phyloP scores from a whole-genome alignment of 371 early-diverging fungal species.

The Conidiobolus incongruus region DNA sequence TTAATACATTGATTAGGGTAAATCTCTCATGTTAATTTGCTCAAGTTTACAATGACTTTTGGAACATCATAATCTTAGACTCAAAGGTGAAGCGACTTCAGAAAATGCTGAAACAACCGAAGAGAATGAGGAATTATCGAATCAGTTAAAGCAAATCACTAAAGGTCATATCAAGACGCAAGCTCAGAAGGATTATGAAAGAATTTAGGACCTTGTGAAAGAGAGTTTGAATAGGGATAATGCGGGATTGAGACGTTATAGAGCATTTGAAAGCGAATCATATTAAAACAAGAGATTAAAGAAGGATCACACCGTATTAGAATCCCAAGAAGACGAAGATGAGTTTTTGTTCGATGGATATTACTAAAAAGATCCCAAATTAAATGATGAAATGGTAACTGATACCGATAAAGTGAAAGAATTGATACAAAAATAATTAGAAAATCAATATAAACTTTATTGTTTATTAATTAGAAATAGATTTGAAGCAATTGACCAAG shows the following conservation, averaged over 20 bases:
- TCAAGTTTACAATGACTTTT: slow-evolving; percentile 27
- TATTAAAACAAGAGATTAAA: no score
- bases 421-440: slow-evolving; percentile 21
- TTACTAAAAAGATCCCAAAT: slow-evolving; percentile 24
- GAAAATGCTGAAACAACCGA: no score
- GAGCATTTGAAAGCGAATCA: no score
- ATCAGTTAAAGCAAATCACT: no score
- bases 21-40: slow-evolving; percentile 45
- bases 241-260: no score
- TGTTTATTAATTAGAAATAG: slow-evolving; percentile 17
- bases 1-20: neutral
- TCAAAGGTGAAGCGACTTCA: neutral
- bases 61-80: slow-evolving; percentile 1
- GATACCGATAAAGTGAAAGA: slow-evolving; percentile 26
- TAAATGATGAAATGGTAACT: slow-evolving; percentile 4
- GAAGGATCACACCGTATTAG: neutral
- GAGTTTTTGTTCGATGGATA: slow-evolving; percentile 41
- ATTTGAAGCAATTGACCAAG: neutral
- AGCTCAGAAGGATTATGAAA: no score
- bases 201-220: no score
- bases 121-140: no score
- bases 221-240: no score
- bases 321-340: slow-evolving; percentile 14
- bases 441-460: neutral
- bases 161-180: no score